Base-by-base conservation (phyloP, 805 yeast species). In the Monosporozyma unispora region DNA sequence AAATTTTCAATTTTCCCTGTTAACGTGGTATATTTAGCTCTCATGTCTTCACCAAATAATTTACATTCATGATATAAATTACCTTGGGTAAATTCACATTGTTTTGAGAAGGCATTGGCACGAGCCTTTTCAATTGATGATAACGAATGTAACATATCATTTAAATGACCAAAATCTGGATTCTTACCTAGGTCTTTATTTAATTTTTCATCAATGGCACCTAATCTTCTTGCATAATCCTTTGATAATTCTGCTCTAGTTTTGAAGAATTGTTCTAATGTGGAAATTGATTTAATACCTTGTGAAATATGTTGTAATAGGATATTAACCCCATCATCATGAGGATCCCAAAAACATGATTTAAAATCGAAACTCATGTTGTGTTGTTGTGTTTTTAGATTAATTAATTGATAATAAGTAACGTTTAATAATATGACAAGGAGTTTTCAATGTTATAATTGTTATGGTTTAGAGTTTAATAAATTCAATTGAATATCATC, bases 261-360 rank as follows among this genome's bases (percentile, higher is more conserved):
- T 47, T 58, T 63, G 43, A 63, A 65, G 47, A 63, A 61, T 14
- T 50, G 53, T n/a, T 59, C 55, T 43, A 62, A 40, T 5, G 58
- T 52, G 16, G 55, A 50, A 43, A 63, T 57, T 1, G 68, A 54
- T 44, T 54, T 58, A 19, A 64, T 58, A 5, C 69, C 68, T 7
- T 54, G 49, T 1, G 61, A 52, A 0, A 64, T 54, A 44, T 66
- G 70, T 23, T 55, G 52, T 29, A 64, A 51, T 22, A 66, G 48
- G 10, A 63, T 51, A 42, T 55, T 57, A 23, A 59, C 66, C 12
- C 69, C 70, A 5, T 60, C 57, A 43, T 64, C 67, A 27, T 61
- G 55, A 25, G 65, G 65, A 51, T 66, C 70, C 68, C 70, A 66
- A 43, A 66, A 66, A 47, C 68, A 63, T 16, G 59, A 53, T 48